Evolutionary conservation across 2,329 filamentous ascomycete species (phyloP).

Genomic region (Aspergillus neoniger): DNA sequence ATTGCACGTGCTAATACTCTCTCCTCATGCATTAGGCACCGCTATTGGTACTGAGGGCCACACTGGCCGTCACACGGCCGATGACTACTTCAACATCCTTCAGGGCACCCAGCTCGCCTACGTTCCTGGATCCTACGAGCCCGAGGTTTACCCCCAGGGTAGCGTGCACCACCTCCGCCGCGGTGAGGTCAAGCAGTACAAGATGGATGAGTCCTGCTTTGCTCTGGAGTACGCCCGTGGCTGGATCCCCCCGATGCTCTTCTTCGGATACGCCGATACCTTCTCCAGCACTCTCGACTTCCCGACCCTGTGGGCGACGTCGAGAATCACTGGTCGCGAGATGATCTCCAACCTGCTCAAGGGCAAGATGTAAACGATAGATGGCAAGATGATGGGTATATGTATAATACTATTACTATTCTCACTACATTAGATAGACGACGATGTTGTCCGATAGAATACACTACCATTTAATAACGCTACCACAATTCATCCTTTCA

Average conservation of each 20-base stretch:
- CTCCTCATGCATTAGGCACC: slow-evolving; percentile 28
- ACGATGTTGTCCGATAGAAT: neutral
- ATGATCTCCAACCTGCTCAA: slow-evolving; percentile 72
- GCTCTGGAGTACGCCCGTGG: slow-evolving; percentile 54
- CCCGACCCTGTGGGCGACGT: slow-evolving; percentile 80
- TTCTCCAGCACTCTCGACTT: slow-evolving; percentile 80
- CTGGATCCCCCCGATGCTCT: slow-evolving; percentile 91
- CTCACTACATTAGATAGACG: neutral
- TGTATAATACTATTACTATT: neutral
- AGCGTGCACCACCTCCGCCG: slow-evolving; percentile 45
- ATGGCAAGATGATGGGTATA: neutral
- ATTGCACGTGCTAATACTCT: neutral
- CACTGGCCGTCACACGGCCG: slow-evolving; percentile 82
- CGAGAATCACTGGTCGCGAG: slow-evolving; percentile 69
- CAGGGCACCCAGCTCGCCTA: slow-evolving; percentile 43
- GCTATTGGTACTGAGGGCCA: slow-evolving; percentile 78
- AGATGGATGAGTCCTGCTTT: slow-evolving; percentile 45
- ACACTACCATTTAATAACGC: neutral
- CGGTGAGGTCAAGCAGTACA: slow-evolving; percentile 76
- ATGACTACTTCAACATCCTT: slow-evolving; percentile 94
- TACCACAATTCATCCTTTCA: neutral
- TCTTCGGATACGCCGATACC: slow-evolving; percentile 83
- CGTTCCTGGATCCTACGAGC: slow-evolving; percentile 40
- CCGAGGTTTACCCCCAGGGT: slow-evolving; percentile 42
- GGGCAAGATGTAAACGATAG: slow-evolving; percentile 64